A percentile compares a stretch with the other conserved stretches of the same genome.
phyloP scores from a whole-genome alignment of 2,329 filamentous ascomycete species.

The Calonectria naviculata region DNA sequence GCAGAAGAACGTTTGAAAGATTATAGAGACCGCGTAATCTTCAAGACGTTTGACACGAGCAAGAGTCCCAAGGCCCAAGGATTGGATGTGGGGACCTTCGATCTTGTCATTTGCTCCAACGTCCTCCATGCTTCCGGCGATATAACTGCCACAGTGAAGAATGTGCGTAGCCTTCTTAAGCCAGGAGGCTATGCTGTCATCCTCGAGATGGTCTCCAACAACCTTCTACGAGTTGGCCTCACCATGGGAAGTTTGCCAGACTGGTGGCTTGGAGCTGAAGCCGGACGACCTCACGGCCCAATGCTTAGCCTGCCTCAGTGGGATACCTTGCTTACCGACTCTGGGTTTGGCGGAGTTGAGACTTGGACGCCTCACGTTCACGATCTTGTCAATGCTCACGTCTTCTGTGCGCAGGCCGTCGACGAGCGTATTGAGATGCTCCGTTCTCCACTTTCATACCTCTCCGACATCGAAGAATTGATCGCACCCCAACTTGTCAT shows the following conservation, averaged over 20 bases:
- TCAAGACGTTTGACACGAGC: slow-evolving; percentile 32
- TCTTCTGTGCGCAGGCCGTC: slow-evolving; percentile 10
- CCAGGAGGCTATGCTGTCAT: slow-evolving; percentile 41
- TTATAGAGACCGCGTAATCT: background rate
- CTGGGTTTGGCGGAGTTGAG: slow-evolving; percentile 12
- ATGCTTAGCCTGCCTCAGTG: background rate
- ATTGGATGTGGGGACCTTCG: slow-evolving; percentile 42
- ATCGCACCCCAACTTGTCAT: no score
- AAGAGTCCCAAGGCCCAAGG: slow-evolving; percentile 41
- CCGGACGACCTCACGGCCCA: slow-evolving; percentile 5
- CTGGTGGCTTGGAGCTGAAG: slow-evolving; percentile 21
- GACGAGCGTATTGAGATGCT: background rate
- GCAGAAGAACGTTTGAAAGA: background rate
- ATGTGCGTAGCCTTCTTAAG: slow-evolving; percentile 36
- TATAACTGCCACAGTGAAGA: slow-evolving; percentile 33
- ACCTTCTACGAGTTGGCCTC: background rate
- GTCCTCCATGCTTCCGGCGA: slow-evolving; percentile 47
- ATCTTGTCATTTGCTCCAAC: slow-evolving; percentile 50
- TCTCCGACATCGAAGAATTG: no score
- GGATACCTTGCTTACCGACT: background rate
- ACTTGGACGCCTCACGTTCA: background rate
- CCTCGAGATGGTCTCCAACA: background rate
- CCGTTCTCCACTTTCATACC: background rate
- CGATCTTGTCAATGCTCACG: background rate
- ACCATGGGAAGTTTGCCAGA: slow-evolving; percentile 18